Evolutionary conservation across 2,329 filamentous ascomycete species (phyloP).

Genomic region (Lachnellula subtilissima): DNA sequence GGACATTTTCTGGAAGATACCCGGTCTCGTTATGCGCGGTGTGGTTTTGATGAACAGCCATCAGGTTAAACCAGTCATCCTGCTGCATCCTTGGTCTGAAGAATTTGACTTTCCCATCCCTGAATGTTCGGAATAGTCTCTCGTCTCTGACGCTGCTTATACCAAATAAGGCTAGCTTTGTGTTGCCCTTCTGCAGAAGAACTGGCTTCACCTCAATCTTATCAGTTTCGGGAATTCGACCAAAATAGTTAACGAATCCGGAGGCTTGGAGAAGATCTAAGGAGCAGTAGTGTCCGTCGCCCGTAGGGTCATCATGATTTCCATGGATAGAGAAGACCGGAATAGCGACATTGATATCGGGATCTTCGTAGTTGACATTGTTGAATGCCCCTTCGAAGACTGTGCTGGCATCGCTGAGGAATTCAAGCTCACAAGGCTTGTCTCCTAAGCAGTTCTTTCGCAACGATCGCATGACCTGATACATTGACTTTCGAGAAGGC

Average conservation of each 20-base stretch:
- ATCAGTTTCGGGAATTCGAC: constrained; percentile 84
- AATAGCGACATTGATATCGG: constrained; percentile 94
- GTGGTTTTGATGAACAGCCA: constrained; percentile 95
- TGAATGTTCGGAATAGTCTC: constrained; percentile 86
- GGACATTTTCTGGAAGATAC: constrained; percentile 90
- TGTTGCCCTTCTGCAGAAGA: constrained; percentile 85
- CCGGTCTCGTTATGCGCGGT: constrained; percentile 85
- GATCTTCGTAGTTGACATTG: constrained; percentile 96
- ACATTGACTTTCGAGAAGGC: constrained; percentile 90
- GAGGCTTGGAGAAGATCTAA: constrained; percentile 88
- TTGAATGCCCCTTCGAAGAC: constrained; percentile 87
- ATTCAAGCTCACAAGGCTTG: constrained; percentile 91
- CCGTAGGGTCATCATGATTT: constrained; percentile 97
- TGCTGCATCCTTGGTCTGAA: constrained; percentile 77
- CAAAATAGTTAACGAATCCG: constrained; percentile 93
- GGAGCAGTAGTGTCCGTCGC: constrained; percentile 86
- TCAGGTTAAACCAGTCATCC: constrained; percentile 90
- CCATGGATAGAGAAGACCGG: constrained; percentile 98
- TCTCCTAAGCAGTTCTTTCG: constrained; percentile 91
- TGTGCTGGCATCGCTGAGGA: constrained; percentile 87
- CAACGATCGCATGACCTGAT: constrained; percentile 92
- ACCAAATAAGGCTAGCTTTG: constrained; percentile 88
- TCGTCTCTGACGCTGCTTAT: constrained; percentile 96
- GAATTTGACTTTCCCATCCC: constrained; percentile 91
- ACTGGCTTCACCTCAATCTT: constrained; percentile 91